Evolutionary conservation across 2,329 filamentous ascomycete species (phyloP).

Genomic region (Byssochlamys sp.): DNA sequence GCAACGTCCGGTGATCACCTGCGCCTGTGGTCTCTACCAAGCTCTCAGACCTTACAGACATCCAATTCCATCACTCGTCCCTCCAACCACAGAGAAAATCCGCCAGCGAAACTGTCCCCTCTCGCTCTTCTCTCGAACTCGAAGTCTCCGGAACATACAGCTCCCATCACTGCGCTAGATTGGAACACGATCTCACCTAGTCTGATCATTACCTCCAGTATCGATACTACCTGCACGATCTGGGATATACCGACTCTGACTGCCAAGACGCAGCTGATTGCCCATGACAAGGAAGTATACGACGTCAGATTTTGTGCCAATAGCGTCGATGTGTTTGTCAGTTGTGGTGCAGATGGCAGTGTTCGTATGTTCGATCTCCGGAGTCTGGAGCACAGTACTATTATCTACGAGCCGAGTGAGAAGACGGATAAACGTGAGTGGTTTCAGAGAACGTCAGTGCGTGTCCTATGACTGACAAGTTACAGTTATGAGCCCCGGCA

Average conservation of each 20-base stretch:
- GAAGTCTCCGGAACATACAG: conserved; percentile 95
- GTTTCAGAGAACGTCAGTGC: neutral
- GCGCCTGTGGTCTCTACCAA: conserved; percentile 81
- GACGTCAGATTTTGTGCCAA: conserved; percentile 97
- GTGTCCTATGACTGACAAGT: conserved; percentile 1
- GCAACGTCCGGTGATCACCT: conserved; percentile 93
- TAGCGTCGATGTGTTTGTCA: conserved; percentile 97
- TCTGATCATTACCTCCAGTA: conserved; percentile 95
- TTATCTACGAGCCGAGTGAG: conserved; percentile 93
- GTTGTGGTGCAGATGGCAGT: conserved; percentile 92
- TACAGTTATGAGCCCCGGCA: conserved; percentile 40
- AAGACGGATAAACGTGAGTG: conserved; percentile 61
- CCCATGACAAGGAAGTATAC: conserved; percentile 97
- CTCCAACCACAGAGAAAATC: conserved; percentile 52
- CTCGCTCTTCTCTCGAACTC: conserved; percentile 90
- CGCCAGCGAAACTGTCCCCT: conserved; percentile 74
- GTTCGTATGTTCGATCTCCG: conserved; percentile 97
- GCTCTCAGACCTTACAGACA: conserved; percentile 49
- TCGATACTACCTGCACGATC: conserved; percentile 97
- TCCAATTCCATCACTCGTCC: conserved; percentile 61
- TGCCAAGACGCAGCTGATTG: conserved; percentile 94
- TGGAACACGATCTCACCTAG: conserved; percentile 97
- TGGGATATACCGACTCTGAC: conserved; percentile 98
- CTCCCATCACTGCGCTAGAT: conserved; percentile 87
- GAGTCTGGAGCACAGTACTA: conserved; percentile 93